Evolutionary conservation across 1,139 yeast genomes (phyloP), one percentile per base, ranked within the genome.

Genomic region (Pichia sp.): DNA sequence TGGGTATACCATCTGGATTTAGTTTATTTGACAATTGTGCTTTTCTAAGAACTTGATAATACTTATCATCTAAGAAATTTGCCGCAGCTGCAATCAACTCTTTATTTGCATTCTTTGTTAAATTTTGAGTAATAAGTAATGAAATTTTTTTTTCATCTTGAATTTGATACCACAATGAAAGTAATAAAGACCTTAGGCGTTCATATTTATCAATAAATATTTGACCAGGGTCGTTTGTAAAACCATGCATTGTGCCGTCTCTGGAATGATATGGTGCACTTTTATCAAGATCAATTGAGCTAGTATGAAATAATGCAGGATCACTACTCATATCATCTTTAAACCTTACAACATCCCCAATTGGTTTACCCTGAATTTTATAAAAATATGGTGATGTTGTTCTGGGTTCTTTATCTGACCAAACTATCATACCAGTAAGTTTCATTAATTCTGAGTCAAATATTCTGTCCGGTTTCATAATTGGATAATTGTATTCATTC

Each of bases 71-170:
- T 58, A 76, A 59, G 0, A 67, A 79, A 39, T 69, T 70, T 0
- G 83, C 82, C 1, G 83, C 82, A 2, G 81, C 80, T 30, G 78
- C 71, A 55, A 79, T 77, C 0, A 83, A 77, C 53, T 79, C 84
- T 61, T 79, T 79, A 54, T 77, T 84, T 42, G 84, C 84, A 64
- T 79, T 82, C 18, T 83, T 83, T 3, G 82, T 82, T 4, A 79
- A 70, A 4, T 83, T 82, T 60, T 78, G 84, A 0, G 82, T 72
- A 56, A 79, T 64, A 46, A 79, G 61, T 8, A 82, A 79, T 54
- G 78, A 78, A 59, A 77, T 79, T 53, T 67, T 69, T 26, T 72
- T 56, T 0, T 84, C 83, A 60, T 27, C 39, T n/a, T 69, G 76
- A 4, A 76, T 67, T 58, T 79, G 79, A 59, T 79, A 79, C 62